phyloP scores from a whole-genome alignment of 768 basidiomycete genomes.

The Russula ochroleuca region DNA sequence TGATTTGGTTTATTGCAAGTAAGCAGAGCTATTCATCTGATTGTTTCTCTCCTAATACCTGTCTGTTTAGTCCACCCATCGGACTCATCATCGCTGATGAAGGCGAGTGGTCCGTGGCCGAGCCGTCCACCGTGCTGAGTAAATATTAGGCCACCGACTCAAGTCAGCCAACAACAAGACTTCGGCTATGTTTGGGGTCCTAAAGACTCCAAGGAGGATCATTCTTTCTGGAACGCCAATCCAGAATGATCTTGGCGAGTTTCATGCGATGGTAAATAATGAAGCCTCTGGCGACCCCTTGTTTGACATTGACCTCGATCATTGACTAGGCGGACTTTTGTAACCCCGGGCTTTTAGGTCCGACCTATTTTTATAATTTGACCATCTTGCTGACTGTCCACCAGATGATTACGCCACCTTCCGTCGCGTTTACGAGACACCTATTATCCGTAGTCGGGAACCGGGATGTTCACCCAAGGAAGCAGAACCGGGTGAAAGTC shows the following conservation, averaged over 20 bases:
- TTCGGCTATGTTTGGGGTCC: constrained; percentile 73
- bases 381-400: constrained; percentile 9
- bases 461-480: constrained; percentile 71
- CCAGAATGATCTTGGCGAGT: constrained; percentile 93
- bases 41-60: not conserved
- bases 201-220: constrained; percentile 71
- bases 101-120: constrained; percentile 42
- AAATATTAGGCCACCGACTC: constrained; percentile 69
- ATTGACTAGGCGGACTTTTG: constrained; percentile 75
- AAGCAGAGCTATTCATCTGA: constrained; percentile 29
- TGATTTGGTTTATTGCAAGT: constrained; percentile 64
- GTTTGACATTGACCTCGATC: not conserved
- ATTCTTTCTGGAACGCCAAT: constrained; percentile 97
- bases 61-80: constrained; percentile 66
- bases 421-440: constrained; percentile 76
- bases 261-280: constrained; percentile 83
- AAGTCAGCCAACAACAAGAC: constrained; percentile 93
- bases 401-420: constrained; percentile 74
- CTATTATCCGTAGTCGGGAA: constrained; percentile 81
- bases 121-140: not conserved
- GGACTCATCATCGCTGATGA: constrained; percentile 95
- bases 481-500: constrained; percentile 70
- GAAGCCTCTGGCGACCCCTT: not conserved
- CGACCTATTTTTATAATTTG: constrained; percentile 14
- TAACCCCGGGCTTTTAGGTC: constrained; percentile 87